These are phyloP conservation scores for Prunella vulgaris DNA, from an alignment of 257 asterid species.

Conservation along the genomic window DNA sequence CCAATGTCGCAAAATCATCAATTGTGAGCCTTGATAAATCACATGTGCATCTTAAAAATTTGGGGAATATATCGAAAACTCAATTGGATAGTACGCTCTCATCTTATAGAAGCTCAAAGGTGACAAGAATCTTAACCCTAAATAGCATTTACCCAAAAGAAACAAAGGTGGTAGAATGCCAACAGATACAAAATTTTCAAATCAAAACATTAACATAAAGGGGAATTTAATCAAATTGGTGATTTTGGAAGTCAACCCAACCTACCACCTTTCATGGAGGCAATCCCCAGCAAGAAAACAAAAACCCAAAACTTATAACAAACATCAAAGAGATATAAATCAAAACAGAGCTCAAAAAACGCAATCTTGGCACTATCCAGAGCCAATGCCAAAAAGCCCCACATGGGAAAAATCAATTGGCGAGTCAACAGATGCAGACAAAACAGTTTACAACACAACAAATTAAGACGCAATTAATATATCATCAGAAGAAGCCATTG, in stretches of 20 bases:
- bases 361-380: slow-evolving; percentile 26
- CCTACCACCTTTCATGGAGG: slow-evolving; percentile 89
- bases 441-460: slow-evolving; percentile 24
- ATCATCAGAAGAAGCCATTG: slow-evolving; percentile 22
- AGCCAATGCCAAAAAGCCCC: slow-evolving; percentile 33
- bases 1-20: not conserved
- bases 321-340: slow-evolving; percentile 3
- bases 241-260: slow-evolving; percentile 65
- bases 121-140: slow-evolving; percentile 26
- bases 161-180: slow-evolving; percentile 33
- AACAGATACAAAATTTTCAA: slow-evolving; percentile 1
- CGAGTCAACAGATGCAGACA: slow-evolving; percentile 54
- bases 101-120: slow-evolving; percentile 27
- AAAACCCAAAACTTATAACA: slow-evolving; percentile 20
- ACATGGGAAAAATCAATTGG: slow-evolving; percentile 23
- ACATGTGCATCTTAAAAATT: not conserved
- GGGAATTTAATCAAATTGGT: slow-evolving; percentile 26
- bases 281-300: slow-evolving; percentile 30
- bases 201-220: slow-evolving; percentile 24
- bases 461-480: slow-evolving; percentile 5
- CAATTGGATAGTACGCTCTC: slow-evolving; percentile 15
- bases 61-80: not conserved
- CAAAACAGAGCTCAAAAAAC: slow-evolving; percentile 23
- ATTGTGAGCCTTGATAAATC: slow-evolving; percentile 8
- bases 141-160: slow-evolving; percentile 7